Conservation (phyloP, 164 flowering plant species). For the Pachysandra terminalis region DNA sequence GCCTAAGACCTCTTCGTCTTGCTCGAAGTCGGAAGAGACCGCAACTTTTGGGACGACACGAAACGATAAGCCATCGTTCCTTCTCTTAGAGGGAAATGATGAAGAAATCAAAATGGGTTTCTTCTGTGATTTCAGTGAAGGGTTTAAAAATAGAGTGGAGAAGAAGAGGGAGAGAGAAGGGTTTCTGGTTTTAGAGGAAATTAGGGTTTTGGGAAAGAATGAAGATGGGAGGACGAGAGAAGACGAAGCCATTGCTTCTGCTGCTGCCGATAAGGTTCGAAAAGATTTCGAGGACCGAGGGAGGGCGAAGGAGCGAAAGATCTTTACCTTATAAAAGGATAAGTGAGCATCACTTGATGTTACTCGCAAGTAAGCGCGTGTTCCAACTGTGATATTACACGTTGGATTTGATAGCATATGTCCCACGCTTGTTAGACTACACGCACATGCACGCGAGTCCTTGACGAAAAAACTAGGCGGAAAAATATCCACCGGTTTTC, state of each 20-base stretch:
- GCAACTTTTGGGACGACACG: slow-evolving; percentile 50
- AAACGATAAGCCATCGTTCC: slow-evolving; percentile 17
- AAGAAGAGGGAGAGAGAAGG: slow-evolving; percentile 23
- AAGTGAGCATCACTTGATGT: no score
- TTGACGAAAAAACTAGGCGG: no score
- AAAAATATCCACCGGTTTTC: no score
- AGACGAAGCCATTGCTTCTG: slow-evolving; percentile 33
- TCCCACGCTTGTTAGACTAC: no score
- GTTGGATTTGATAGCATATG: no score
- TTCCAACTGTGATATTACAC: no score
- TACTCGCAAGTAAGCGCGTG: no score
- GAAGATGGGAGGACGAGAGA: slow-evolving; percentile 40
- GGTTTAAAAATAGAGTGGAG: slow-evolving; percentile 19
- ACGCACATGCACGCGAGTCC: no score
- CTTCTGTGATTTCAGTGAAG: slow-evolving; percentile 9
- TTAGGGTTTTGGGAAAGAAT: no score
- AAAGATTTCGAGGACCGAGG: no score
- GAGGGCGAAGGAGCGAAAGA: no score
- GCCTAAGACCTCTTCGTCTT: slow-evolving; percentile 40
- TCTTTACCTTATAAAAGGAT: no score
- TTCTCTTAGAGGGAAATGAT: slow-evolving; percentile 12
- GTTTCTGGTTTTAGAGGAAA: slow-evolving; percentile 26
- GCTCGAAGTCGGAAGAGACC: slow-evolving; percentile 26
- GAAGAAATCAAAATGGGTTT: slow-evolving; percentile 26
- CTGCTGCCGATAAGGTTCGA: slow-evolving; percentile 12